phyloP scores from a whole-genome alignment of 164 flowering plant species.

The Nelumbo lutea region DNA sequence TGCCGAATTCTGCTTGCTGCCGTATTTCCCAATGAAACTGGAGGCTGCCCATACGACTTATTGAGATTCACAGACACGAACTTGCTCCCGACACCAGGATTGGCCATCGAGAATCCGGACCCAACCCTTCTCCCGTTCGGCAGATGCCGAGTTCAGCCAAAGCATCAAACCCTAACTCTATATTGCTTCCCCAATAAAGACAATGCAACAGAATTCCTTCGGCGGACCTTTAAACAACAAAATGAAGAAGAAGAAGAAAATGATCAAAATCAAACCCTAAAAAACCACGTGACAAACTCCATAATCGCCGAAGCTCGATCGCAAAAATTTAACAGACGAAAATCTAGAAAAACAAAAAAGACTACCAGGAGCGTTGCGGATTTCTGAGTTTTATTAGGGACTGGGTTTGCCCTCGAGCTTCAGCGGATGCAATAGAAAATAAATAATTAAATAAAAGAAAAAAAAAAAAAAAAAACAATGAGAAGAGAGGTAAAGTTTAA shows the following conservation, averaged over 20 bases:
- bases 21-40: conserved; percentile 16
- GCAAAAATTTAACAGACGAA: neutral
- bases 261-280: conserved; percentile 18
- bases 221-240: conserved; percentile 4
- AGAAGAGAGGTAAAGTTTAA: conserved; percentile 2
- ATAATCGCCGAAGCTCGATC: conserved; percentile 11
- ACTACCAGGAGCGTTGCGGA: neutral
- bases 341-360: neutral
- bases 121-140: conserved; percentile 12
- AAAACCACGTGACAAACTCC: conserved; percentile 4
- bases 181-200: conserved; percentile 2
- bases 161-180: conserved; percentile 48
- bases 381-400: conserved; percentile 13
- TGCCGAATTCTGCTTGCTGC: conserved; percentile 29
- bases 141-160: conserved; percentile 29
- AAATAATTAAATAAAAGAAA: neutral
- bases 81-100: conserved; percentile 74
- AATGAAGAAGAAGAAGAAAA: neutral
- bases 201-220: neutral
- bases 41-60: conserved; percentile 75
- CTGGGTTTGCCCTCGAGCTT: conserved; percentile 6
- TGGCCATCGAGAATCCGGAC: conserved; percentile 58
- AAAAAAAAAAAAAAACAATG: neutral
- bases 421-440: neutral
- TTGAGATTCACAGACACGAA: conserved; percentile 92